Evolutionary conservation across 495 filamentous ascomycete genomes (phyloP), one percentile per base, ranked within the genome.

Genomic region (Penicillium samsonianum): DNA sequence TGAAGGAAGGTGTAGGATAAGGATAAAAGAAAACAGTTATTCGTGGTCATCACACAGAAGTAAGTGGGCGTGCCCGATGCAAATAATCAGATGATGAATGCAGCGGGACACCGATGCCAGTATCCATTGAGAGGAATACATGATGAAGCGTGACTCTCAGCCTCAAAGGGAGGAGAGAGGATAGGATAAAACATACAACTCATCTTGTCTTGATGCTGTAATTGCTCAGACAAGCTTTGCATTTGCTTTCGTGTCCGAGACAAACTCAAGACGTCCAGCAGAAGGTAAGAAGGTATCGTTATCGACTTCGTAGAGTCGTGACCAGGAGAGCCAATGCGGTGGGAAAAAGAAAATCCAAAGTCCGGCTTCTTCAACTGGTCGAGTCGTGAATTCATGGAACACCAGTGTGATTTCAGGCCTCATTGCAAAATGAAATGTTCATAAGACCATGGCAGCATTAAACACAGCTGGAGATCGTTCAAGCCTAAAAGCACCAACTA

Each of bases 391-490:
- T 69, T 73, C 67, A 68, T 75, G 61, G 55, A 59, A 60, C 48
- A 65, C 65, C 65, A 62, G 65, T 63, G 67, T 61, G 64, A 51
- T 63, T 41, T 68, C 59, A 61, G 61, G 46, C 28, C 57, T 70
- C 64, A 61, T 70, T 63, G 66, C 45, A 61, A 57, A 67, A 68
- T 70, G 65, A 57, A 66, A 64, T 60, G 56, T 69, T 63, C 66
- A 65, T 67, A 63, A 65, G 54, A 59, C 66, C 63, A 69, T 71
- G 50, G 67, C 66, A 60, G 55, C 65, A 60, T 65, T 62, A 63
- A 62, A 64, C 52, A 64, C 50, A 61, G 58, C 38, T 26, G 51
- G 51, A 25, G 14, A 57, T 57, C 40, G 49, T 37, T 19, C 26
- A 23, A 12, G 49, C 38, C 50, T 37, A 33, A 37, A 38, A 50